Evolutionary conservation across 345 rosid genomes (phyloP).

Genomic region (Brassica juncea): DNA sequence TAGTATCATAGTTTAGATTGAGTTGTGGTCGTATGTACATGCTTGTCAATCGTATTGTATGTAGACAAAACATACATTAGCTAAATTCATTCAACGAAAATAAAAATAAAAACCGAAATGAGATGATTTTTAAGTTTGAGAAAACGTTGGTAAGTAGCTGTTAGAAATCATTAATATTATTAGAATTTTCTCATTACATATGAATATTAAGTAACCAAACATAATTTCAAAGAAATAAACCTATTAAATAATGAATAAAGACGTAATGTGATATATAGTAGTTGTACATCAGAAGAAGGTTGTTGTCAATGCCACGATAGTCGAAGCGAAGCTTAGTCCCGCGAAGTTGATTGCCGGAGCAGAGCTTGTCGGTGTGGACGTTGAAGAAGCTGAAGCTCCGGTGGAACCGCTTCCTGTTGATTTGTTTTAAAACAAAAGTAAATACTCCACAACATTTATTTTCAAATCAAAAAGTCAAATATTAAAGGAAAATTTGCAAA

Average conservation of each 20-base stretch:
- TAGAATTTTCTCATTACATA: conserved; percentile 6
- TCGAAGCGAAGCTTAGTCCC: conserved; percentile 29
- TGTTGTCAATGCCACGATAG: conserved; percentile 23
- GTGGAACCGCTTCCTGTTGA: conserved; percentile 28
- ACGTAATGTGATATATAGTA: neutral
- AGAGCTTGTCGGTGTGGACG: conserved; percentile 20
- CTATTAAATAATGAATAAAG: conserved; percentile 16
- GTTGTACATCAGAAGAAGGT: conserved; percentile 17
- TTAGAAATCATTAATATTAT: conserved; percentile 26
- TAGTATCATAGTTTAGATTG: neutral
- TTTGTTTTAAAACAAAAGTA: neutral
- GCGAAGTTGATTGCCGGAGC: conserved; percentile 29
- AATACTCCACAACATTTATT: neutral
- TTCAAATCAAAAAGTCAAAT: neutral
- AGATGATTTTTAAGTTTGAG: neutral
- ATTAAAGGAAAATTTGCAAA: neutral
- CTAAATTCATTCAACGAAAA: neutral
- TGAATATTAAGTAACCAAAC: conserved; percentile 6
- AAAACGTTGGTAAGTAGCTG: conserved; percentile 14
- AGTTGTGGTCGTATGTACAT: neutral
- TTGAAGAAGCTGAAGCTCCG: conserved; percentile 28
- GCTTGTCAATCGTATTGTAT: neutral
- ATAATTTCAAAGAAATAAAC: neutral
- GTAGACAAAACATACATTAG: neutral
- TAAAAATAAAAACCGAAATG: neutral